phyloP scores from a whole-genome alignment of 140 eudicot species.

The Flaveria floridana region DNA sequence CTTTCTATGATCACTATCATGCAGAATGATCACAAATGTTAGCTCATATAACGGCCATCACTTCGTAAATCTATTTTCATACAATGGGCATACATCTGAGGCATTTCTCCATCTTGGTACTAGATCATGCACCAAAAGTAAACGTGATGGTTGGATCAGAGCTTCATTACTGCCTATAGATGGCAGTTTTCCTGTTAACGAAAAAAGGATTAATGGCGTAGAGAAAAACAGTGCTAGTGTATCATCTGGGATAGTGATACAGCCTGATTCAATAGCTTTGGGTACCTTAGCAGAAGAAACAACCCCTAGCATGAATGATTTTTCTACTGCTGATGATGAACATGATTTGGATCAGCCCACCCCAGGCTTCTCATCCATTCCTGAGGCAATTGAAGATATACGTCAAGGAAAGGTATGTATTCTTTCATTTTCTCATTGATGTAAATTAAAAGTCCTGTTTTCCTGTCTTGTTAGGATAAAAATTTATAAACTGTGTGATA shows the following conservation, averaged over 20 bases:
- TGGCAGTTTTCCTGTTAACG: slow-evolving; percentile 35
- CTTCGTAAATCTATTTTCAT: slow-evolving; percentile 34
- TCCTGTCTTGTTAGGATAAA: neutral
- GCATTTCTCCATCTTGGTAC: slow-evolving; percentile 28
- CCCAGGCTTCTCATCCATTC: slow-evolving; percentile 66
- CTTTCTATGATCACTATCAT: slow-evolving; percentile 8
- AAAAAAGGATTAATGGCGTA: slow-evolving; percentile 31
- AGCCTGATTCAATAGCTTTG: slow-evolving; percentile 59
- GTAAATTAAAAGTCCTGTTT: neutral
- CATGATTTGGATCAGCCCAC: slow-evolving; percentile 70
- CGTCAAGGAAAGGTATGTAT: slow-evolving; percentile 74
- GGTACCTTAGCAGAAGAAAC: slow-evolving; percentile 74
- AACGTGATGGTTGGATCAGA: slow-evolving; percentile 32
- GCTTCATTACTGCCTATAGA: slow-evolving; percentile 35
- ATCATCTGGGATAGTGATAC: slow-evolving; percentile 54
- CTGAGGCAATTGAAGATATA: slow-evolving; percentile 82
- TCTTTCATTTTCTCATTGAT: neutral
- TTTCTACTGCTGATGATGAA: slow-evolving; percentile 49
- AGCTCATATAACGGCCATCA: slow-evolving; percentile 45
- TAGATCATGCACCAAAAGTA: slow-evolving; percentile 29
- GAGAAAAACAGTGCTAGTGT: slow-evolving; percentile 38
- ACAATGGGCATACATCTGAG: slow-evolving; percentile 28
- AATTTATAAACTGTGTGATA: slow-evolving; percentile 11
- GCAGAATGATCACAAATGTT: slow-evolving; percentile 46
- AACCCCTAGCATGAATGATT: slow-evolving; percentile 44